Evolutionary conservation across 2,329 filamentous ascomycete genomes (phyloP), one percentile per base, ranked within the genome.

Genomic region (Clonostachys rhizophaga): DNA sequence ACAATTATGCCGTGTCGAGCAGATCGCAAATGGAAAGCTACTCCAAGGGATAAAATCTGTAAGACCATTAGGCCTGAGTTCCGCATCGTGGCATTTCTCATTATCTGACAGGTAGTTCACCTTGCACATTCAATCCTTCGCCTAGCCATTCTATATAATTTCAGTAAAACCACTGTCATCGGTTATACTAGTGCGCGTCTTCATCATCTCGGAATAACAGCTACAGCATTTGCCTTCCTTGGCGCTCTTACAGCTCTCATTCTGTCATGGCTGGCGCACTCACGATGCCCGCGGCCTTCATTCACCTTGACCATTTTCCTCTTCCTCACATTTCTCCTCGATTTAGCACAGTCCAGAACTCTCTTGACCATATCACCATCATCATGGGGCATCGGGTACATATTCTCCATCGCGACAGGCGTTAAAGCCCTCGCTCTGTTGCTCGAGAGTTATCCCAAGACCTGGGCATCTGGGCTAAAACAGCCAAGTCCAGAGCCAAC

Each of bases 261-360:
- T 0, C 45, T 71, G 5, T 70, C 67, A 0, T 67, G 55, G 40
- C 33, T 50, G 2, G 68, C 72, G 47, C 69, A 73, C 49, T 51
- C 53, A 44, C 66, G 52, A 14, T 59, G 67, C 2, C 59, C 58
- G 0, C 60, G 69, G 2, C 72, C 74, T 0, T 78, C 74, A 0
- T 56, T 68, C 0, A 45, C 77, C 3, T 55, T 78, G 12, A 65
- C 56, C 14, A 50, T 55, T 10, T 78, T 70, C 43, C 50, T 78
- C 5, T 51, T 68, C 10, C 36, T 75, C 4, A 70, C 69, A 2
- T 51, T 72, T 0, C 53, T 78, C 2, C 62, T 76, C 30, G 75
- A 78, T 36, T 54, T 65, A 4, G 63, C 64, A 0, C 69, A 70
- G 49, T 57, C 60, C 0, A 61, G 75, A 9, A 76, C 73, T 0